Conservation (phyloP, 2,329 filamentous ascomycete genomes). For the Fusarium siculi region DNA sequence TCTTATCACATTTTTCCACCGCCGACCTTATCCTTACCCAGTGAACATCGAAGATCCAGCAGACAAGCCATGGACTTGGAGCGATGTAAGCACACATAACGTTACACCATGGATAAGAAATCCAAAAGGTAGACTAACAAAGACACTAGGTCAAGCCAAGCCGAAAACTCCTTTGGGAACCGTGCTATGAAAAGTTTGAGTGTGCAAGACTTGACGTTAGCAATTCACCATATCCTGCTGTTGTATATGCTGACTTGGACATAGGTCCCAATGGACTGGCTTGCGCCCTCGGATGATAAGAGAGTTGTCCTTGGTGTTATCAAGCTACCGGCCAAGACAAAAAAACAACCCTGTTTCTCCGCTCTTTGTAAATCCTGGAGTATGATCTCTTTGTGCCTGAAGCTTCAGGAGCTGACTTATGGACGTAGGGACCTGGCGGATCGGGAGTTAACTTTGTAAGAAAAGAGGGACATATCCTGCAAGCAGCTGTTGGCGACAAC, state of each 20-base stretch:
- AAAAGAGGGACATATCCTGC: conserved; percentile 48
- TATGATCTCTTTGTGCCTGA: conserved; percentile 24
- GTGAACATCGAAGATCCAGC: not conserved
- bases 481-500: conserved; percentile 59
- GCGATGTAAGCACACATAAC: conserved; percentile 26
- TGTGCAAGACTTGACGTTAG: conserved; percentile 50
- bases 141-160: conserved; percentile 50
- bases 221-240: not conserved
- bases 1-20: conserved; percentile 37
- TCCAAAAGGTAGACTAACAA: not conserved
- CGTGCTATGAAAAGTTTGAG: conserved; percentile 48
- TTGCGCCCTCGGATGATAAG: conserved; percentile 41
- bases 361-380: conserved; percentile 51
- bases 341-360: conserved; percentile 42
- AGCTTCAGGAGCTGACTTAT: not conserved
- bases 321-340: conserved; percentile 47
- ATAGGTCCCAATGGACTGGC: conserved; percentile 52
- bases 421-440: conserved; percentile 58
- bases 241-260: not conserved
- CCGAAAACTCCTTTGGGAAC: conserved; percentile 45
- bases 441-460: conserved; percentile 54
- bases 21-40: conserved; percentile 15
- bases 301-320: conserved; percentile 49
- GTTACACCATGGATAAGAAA: conserved; percentile 11
- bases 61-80: conserved; percentile 42